A percentile compares a stretch with the other conserved stretches of the same genome.
phyloP scores from a whole-genome alignment of 441 rosid species.

The Aquilaria agallochum region DNA sequence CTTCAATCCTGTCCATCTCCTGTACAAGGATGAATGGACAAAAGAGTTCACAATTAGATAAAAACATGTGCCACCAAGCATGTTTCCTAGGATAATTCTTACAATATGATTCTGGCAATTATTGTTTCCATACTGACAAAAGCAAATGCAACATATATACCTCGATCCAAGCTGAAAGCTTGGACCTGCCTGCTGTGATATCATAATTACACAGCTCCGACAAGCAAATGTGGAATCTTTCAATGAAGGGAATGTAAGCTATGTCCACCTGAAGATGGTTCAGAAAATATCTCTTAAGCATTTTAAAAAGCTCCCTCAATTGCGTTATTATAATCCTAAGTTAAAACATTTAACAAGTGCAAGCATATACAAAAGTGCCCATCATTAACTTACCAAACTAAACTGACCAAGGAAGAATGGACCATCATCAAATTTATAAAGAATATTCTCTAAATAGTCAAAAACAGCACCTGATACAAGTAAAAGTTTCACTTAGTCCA shows the following conservation, averaged over 20 bases:
- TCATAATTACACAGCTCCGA: slow-evolving; percentile 47
- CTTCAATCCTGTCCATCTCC: slow-evolving; percentile 79
- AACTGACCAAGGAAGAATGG: slow-evolving; percentile 85
- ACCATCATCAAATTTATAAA: slow-evolving; percentile 65
- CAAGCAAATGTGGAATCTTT: slow-evolving; percentile 52
- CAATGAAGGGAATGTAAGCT: slow-evolving; percentile 66
- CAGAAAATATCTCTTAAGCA: too few species aligned
- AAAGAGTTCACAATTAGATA: too few species aligned
- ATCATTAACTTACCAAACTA: slow-evolving; percentile 46
- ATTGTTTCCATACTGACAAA: too few species aligned
- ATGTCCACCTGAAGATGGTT: slow-evolving; percentile 59
- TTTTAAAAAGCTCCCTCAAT: too few species aligned
- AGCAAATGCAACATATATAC: slow-evolving; percentile 22
- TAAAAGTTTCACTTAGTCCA: not conserved
- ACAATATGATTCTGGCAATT: too few species aligned
- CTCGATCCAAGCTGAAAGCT: slow-evolving; percentile 75
- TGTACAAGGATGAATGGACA: slow-evolving; percentile 19
- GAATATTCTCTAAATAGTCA: slow-evolving; percentile 69
- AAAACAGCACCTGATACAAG: slow-evolving; percentile 56
- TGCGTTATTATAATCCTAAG: too few species aligned
- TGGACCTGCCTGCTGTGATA: slow-evolving; percentile 71
- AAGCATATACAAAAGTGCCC: too few species aligned
- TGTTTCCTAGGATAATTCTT: too few species aligned
- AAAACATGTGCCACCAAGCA: too few species aligned
- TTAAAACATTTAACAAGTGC: too few species aligned